These are phyloP conservation scores for Amyloporia xantha DNA, from an alignment of 768 basidiomycete genomes.

Conservation along the genomic window DNA sequence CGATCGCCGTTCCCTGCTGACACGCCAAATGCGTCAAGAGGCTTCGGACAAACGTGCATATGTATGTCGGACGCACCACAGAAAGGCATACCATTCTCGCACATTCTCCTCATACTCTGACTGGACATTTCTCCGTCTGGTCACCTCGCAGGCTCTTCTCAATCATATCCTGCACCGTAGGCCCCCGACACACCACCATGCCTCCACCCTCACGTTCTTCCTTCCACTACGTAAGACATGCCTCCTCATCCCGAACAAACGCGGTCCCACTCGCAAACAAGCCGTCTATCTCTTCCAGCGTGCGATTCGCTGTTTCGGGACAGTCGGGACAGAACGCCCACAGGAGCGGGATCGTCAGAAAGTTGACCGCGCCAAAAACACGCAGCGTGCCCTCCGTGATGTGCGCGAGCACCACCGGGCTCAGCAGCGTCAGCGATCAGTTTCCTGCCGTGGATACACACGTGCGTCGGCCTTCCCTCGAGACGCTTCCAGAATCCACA, in stretches of 20 bases:
- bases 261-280: conserved; percentile 37
- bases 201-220: conserved; percentile 10
- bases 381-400: conserved; percentile 39
- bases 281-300: conserved; percentile 39
- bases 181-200: too few relatives aligned
- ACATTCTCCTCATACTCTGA: too few relatives aligned
- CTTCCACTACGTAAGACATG: conserved; percentile 31
- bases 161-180: too few relatives aligned
- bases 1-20: too few relatives aligned
- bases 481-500: too few relatives aligned
- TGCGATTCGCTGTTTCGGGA: conserved; percentile 38
- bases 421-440: conserved; percentile 37
- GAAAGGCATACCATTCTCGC: too few relatives aligned
- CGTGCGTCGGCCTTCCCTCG: too few relatives aligned
- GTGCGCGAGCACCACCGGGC: conserved; percentile 36
- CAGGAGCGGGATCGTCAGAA: conserved; percentile 35
- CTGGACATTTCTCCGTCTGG: too few relatives aligned
- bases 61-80: too few relatives aligned
- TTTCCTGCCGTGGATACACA: conserved; percentile 26
- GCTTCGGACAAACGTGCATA: too few relatives aligned
- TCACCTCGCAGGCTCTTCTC: too few relatives aligned
- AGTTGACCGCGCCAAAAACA: conserved; percentile 37
- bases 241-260: conserved; percentile 38
- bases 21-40: too few relatives aligned
- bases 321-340: conserved; percentile 41